Conservation (phyloP, 306 rosid genomes). For the Glycine latifolia region DNA sequence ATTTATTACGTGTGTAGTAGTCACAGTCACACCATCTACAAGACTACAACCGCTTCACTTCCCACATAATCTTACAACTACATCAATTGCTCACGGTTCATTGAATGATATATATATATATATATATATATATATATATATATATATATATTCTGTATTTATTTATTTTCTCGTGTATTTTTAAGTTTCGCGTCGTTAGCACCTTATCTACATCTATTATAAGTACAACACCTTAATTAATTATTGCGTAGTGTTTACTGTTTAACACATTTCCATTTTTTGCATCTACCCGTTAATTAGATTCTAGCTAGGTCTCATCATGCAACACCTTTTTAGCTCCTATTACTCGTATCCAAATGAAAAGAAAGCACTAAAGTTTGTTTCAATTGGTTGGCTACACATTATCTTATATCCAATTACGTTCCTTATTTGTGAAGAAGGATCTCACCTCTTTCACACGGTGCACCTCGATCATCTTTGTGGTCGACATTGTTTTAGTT, state of each 20-base stretch:
- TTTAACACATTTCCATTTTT: too few relatives aligned
- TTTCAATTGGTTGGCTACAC: not conserved
- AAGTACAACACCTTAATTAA: not conserved
- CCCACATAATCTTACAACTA: too few relatives aligned
- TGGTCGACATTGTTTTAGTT: not conserved
- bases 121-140: not conserved
- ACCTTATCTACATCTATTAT: too few relatives aligned
- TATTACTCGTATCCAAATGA: not conserved
- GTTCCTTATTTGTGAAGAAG: not conserved
- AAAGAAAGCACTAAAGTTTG: not conserved
- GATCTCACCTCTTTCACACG: not conserved
- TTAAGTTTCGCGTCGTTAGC: too few relatives aligned
- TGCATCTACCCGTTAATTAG: too few relatives aligned
- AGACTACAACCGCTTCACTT: not conserved
- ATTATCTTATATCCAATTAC: not conserved
- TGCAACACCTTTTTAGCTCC: not conserved
- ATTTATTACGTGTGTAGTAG: not conserved
- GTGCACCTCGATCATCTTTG: not conserved
- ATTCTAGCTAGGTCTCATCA: too few relatives aligned
- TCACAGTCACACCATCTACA: slow-evolving; percentile 12
- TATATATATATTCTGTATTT: not conserved
- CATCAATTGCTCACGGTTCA: not conserved
- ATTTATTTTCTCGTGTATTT: too few relatives aligned
- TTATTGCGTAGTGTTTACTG: not conserved
- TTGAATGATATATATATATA: too few relatives aligned